Conservation (phyloP, 2,329 filamentous ascomycete genomes). For the Clonostachys rhizophaga region DNA sequence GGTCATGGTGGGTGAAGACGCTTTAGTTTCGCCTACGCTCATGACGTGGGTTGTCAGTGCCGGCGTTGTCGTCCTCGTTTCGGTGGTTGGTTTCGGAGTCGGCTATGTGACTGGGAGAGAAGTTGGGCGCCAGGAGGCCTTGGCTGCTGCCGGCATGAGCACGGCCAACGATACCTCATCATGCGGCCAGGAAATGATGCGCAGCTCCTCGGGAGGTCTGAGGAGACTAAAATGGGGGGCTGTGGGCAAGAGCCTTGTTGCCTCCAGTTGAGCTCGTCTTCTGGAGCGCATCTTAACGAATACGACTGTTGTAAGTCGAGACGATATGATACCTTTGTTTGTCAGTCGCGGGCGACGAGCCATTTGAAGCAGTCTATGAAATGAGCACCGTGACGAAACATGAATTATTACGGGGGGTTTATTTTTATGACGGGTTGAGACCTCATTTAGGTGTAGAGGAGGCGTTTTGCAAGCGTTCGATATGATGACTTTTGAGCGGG, state of each 20-base stretch:
- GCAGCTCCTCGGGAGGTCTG: constrained; percentile 44
- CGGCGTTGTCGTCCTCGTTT: constrained; percentile 63
- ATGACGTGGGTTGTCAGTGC: constrained; percentile 63
- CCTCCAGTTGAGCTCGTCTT: constrained; percentile 9
- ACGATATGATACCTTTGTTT: too few relatives aligned
- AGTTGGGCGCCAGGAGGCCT: constrained; percentile 56
- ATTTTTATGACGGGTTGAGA: too few relatives aligned
- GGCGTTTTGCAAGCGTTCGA: too few relatives aligned
- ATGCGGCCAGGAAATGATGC: constrained; percentile 49
- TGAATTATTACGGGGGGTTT: too few relatives aligned
- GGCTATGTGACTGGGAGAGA: constrained; percentile 66
- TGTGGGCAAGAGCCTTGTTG: constrained; percentile 44
- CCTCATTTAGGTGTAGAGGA: too few relatives aligned
- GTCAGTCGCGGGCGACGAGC: too few relatives aligned
- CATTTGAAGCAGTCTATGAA: too few relatives aligned
- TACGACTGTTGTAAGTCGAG: too few relatives aligned
- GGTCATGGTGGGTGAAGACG: constrained; percentile 24
- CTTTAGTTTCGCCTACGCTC: constrained; percentile 52
- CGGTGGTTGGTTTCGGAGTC: constrained; percentile 64
- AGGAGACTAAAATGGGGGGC: constrained; percentile 50
- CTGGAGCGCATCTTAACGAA: not conserved
- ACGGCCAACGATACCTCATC: constrained; percentile 39
- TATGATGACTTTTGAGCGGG: too few relatives aligned
- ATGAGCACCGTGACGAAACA: too few relatives aligned
- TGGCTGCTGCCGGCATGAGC: constrained; percentile 33